Evolutionary conservation across 2,329 filamentous ascomycete species (phyloP), one percentile per base, ranked within the genome.

Genomic region (Aspergillus fumigatus): DNA sequence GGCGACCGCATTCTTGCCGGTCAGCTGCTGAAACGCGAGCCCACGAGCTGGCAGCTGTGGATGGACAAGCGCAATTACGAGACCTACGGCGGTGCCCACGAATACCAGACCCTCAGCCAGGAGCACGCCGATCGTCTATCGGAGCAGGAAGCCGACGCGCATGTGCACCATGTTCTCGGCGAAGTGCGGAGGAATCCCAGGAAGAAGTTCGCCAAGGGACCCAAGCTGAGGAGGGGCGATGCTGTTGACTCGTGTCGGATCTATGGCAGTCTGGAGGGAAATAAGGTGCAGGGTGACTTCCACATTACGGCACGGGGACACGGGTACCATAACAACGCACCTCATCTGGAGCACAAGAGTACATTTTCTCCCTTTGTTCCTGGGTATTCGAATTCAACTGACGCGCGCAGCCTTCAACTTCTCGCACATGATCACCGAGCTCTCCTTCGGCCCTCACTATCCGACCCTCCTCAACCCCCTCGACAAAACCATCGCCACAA

Each of bases 231-330:
- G 52, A 75, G 80, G 26, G 67, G 76, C 19, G 81, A 81, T 70
- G 77, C 78, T 23, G 75, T 81, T 17, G 89, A 96, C 72, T 88
- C 89, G 60, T 99, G 94, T 74, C 85, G 94, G 50, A 86, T 99
- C 61, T 99, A 85, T 73, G 94, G 94, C 35, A 95, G 86, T 67
- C 74, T 99, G 72, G 89, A 96, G 64, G 83, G 95, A 64, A 99
- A 99, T 75, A 96, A 95, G 77, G 94, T 99, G 48, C 93, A 97
- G 75, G 94, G 93, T 3, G 93, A 99, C 73, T 97, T 99, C 71
- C 94, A 99, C 72, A 94, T 99, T 68, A 99, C 94, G 1, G 94
- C 94, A 3, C 80, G 92, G 59, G 94, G 94, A 0, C 93, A 97
- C 73, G 94, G 94, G n/a, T 99, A 99, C 75, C 84, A 85, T 74